Evolutionary conservation across 495 filamentous ascomycete genomes (phyloP), one percentile per base, ranked within the genome.

Genomic region (Astrocystis sublimbata): DNA sequence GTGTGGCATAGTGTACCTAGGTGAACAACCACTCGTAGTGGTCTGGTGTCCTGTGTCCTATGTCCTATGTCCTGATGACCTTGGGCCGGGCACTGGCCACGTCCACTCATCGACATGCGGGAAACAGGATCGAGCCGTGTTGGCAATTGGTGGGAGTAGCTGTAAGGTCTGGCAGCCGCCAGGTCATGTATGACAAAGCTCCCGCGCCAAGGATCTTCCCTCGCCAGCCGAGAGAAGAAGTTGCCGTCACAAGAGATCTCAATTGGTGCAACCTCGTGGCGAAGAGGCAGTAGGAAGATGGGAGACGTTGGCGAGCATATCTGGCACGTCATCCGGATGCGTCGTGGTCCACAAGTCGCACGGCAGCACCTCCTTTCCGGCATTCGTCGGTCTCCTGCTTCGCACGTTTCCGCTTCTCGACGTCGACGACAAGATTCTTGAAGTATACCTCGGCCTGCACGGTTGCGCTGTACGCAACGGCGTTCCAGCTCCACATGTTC

Each of bases 361-460:
- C 65, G 23, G 56, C 58, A 21, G 56, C 58, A 24, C 72, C 63
- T 21, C 73, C 71, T 38, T 75, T 76, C 41, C 69, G 73, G 28
- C 56, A 66, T 58, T 70, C 69, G 38, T 73, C 72, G 6, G 62
- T 61, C 47, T 75, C 65, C 30, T 57, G 67, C 33, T 63, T 66
- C 3, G 56, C 62, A 38, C 65, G 57, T 50, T 71, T 76, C 65
- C 76, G 68, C 61, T 74, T 76, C 65, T 79, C 76, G 10, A 79
- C 75, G 68, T 89, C 88, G 0, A 73, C 76, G 0, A 91, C 82
- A 54, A 92, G 71, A 33, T 81, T 81, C 76, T 84, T 83, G 42
- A 92, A 86, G 65, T 91, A 92, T 19, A 88, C 86, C 74, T 93
- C 90, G 17, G 88, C 89, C 65, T 88, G 85, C 21, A 89, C 85